phyloP scores from a whole-genome alignment of 352 stramenopile species.

The Phytophthora hibernalis region DNA sequence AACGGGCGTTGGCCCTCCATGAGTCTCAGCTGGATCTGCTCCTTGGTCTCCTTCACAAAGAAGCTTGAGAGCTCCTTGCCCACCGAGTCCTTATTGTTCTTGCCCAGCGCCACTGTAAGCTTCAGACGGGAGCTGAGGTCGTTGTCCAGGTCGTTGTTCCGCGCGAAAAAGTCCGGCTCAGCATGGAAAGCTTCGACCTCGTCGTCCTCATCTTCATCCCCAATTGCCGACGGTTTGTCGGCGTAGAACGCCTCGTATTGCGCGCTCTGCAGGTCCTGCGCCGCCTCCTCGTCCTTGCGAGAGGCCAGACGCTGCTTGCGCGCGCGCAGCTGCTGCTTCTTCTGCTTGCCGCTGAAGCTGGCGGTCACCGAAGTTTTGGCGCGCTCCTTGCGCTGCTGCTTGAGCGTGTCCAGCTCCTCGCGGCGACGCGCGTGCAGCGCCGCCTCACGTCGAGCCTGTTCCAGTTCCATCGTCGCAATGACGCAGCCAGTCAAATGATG shows the following conservation, averaged over 20 bases:
- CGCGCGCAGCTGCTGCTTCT: constrained; percentile 84
- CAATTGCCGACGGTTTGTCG: constrained; percentile 33
- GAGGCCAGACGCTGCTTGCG: constrained; percentile 81
- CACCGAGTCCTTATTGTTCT: constrained; percentile 84
- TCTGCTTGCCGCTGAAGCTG: constrained; percentile 89
- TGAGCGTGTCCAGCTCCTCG: constrained; percentile 78
- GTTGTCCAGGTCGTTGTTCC: constrained; percentile 72
- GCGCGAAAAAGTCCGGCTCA: constrained; percentile 69
- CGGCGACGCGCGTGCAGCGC: constrained; percentile 74
- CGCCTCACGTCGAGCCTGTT: constrained; percentile 69
- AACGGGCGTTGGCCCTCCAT: constrained; percentile 84
- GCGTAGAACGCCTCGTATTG: constrained; percentile 63
- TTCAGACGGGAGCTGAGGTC: constrained; percentile 74
- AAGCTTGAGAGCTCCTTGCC: constrained; percentile 88
- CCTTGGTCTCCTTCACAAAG: constrained; percentile 89
- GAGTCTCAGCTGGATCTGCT: constrained; percentile 86
- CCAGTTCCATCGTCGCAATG: constrained; percentile 36
- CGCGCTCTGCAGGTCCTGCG: constrained; percentile 60
- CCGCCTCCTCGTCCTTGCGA: constrained; percentile 65
- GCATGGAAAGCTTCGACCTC: constrained; percentile 53
- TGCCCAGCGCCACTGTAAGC: constrained; percentile 81
- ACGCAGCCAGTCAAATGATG: constrained; percentile 20
- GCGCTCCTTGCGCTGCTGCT: constrained; percentile 83
- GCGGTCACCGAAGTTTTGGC: constrained; percentile 57
- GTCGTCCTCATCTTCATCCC: constrained; percentile 33